A percentile compares a stretch with the other conserved stretches of the same genome.
Evolutionary conservation across 345 rosid species (phyloP).

Genomic region (Dipteronia sinensis): DNA sequence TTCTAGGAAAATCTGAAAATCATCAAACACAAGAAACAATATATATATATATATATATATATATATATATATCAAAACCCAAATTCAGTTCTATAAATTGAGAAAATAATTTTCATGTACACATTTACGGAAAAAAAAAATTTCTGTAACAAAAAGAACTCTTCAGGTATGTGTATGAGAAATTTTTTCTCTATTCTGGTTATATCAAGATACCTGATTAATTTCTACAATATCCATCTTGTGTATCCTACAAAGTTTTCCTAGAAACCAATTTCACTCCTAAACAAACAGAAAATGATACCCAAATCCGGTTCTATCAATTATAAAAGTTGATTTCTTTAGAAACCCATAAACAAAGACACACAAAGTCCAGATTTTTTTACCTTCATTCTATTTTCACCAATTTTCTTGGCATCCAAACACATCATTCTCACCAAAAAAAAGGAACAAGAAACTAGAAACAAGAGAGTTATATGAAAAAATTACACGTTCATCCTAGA

Average conservation of each 20-base stretch:
- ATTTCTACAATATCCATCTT: not conserved
- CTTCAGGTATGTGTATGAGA: not conserved
- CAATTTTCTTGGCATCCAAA: not conserved
- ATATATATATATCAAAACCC: slow-evolving; percentile 5
- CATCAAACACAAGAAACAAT: slow-evolving; percentile 3
- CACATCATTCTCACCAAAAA: not conserved
- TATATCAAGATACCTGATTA: not conserved
- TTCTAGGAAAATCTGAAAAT: slow-evolving; percentile 41
- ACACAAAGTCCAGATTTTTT: not conserved
- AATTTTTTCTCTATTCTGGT: not conserved
- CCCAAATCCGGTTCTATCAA: not conserved
- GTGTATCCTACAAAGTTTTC: not conserved
- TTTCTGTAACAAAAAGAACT: not conserved
- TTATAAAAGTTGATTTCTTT: not conserved
- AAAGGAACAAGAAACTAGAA: not conserved
- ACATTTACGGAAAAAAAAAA: too few relatives aligned
- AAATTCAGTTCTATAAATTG: not conserved
- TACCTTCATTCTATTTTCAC: not conserved
- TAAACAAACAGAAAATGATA: not conserved
- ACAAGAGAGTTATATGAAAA: not conserved
- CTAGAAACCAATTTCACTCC: not conserved
- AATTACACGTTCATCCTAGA: too few relatives aligned
- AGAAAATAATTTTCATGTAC: too few relatives aligned
- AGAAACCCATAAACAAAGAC: not conserved
- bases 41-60: too few relatives aligned